These are phyloP conservation scores for Coemansia sp. DNA, from an alignment of 192 early-diverging fungal genomes.

Conservation along the genomic window DNA sequence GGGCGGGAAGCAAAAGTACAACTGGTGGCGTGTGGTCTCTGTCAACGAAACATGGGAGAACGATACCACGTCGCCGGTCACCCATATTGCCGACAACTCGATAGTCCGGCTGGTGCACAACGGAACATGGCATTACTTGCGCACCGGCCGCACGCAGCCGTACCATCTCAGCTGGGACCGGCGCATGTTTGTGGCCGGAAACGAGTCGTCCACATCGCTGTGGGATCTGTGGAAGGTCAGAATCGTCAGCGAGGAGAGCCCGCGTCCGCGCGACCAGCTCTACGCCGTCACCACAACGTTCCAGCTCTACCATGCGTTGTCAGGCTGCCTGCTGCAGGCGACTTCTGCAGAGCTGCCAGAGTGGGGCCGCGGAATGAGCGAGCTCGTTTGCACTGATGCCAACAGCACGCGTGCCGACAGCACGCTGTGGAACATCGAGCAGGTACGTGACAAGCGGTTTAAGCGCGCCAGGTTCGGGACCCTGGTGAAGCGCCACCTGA, in stretches of 20 bases:
- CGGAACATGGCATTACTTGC: conserved; percentile 51
- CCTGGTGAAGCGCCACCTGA: conserved; percentile 12
- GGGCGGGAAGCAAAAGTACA: conserved; percentile 27
- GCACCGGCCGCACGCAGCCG: conserved; percentile 12
- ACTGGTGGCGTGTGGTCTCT: conserved; percentile 37
- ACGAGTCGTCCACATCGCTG: conserved; percentile 12
- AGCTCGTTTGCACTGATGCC: conserved; percentile 88
- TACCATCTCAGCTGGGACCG: conserved; percentile 16
- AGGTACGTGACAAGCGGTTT: conserved; percentile 23
- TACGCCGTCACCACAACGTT: conserved; percentile 59
- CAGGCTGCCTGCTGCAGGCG: conserved; percentile 76
- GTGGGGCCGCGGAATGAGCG: conserved; percentile 81
- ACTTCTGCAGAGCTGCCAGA: conserved; percentile 68
- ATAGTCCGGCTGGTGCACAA: conserved; percentile 57
- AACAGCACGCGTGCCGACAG: conserved; percentile 37
- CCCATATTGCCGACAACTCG: conserved; percentile 17
- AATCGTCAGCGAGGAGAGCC: conserved; percentile 38
- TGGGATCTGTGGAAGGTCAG: conserved; percentile 61
- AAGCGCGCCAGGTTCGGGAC: conserved; percentile 13
- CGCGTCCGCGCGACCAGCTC: conserved; percentile 47
- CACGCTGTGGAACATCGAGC: conserved; percentile 54
- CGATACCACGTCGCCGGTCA: conserved; percentile 12
- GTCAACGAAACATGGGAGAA: conserved; percentile 6
- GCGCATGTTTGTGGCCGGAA: conserved; percentile 27
- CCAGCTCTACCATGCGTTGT: conserved; percentile 64